Evolutionary conservation across 306 rosid genomes (phyloP), one percentile per base, ranked within the genome.

Genomic region (Biancaea sappan): DNA sequence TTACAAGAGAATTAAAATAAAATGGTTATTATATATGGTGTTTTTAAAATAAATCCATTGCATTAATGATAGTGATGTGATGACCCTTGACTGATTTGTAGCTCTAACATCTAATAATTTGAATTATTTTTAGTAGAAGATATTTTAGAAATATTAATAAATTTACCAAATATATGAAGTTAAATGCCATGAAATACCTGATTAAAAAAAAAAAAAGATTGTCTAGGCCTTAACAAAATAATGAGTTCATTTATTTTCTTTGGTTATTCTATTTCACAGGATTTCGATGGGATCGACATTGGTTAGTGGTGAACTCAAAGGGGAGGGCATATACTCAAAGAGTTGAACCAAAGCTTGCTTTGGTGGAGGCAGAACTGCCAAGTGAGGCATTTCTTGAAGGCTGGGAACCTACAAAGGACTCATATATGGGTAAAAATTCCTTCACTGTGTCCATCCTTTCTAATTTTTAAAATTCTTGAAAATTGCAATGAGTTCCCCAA

Each of bases 311-410:
- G 59, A 94, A 89, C 80, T 50, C 75, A 51, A 83, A 85, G 71
- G 97, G 98, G 31, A 85, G 96, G 78, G 96, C 86, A 41, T 86
- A 64, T 78, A 91, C 97, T 46, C 98, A 94, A 70, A 84, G 97
- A 75, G 92, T 85, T 81, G 92, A 89, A 71, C 97, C 98, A 34
- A 91, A 80, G 84, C 94, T 94, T 77, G 91, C 98, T 72, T 82
- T 94, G 34, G 87, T 91, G 76, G 58, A 81, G 24, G 81, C 75
- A 40, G 76, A 94, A 35, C 66, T 94, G 37, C 94, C 97, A 25
- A 58, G 37, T 2, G 90, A 88, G 7, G 94, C 98, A 14, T 83
- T 91, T 72, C 4, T 16, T 16, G 84, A 85, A 65, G 77, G 48
- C 28, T 94, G 90, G 92, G 80, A 83, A 47, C 96, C 94, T 72